Evolutionary conservation across 768 basidiomycete species (phyloP), one percentile per base, ranked within the genome.

Genomic region (Phlebiopsis flavidoalba): DNA sequence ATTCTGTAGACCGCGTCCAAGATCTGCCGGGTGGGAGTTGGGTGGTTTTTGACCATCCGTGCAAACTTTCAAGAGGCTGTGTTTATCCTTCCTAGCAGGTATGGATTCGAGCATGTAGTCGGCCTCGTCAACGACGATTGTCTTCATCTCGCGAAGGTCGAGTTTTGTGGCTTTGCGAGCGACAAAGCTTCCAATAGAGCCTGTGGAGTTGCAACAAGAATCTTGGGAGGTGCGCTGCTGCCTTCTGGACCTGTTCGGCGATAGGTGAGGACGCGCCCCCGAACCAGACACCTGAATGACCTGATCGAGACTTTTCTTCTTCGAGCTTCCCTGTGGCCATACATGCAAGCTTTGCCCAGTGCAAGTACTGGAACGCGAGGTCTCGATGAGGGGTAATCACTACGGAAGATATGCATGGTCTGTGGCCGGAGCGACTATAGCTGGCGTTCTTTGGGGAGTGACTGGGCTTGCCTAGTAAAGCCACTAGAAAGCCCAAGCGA

Each of bases 351-450:
- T 84, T 73, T 43, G 88, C 80, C 89, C 89, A 91, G 55, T 84
- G 77, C 51, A 78, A 70, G 54, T 86, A 77, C 69, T 91, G 89
- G 64, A 80, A 79, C 3, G 84, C 89, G 65, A 91, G 75, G 68
- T 90, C 89, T 46, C 83, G 77, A 70, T 91, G 89, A 10, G 89
- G 89, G 8, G 89, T 87, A 43, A 91, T 74, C 19, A 89, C 73
- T 43, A 91, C 75, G 12, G 85, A 78, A 3, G 82, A 81, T 31
- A 84, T 80, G 24, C 71, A 65, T 19, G 72, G 61, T n/a, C 61
- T 51, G 43, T 58, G 59, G 48, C 52, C 53, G 5, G 59, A 22
- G 31, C 60, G 58, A 56, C 47, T 48, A 31, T 26, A 47, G 33
- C 17, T 31, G 35, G 1, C 11, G 5, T 53, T 58, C 62, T 46